These are phyloP conservation scores for Ganoderma sinense DNA, from an alignment of 1,284 basidiomycete species.

Conservation along the genomic window DNA sequence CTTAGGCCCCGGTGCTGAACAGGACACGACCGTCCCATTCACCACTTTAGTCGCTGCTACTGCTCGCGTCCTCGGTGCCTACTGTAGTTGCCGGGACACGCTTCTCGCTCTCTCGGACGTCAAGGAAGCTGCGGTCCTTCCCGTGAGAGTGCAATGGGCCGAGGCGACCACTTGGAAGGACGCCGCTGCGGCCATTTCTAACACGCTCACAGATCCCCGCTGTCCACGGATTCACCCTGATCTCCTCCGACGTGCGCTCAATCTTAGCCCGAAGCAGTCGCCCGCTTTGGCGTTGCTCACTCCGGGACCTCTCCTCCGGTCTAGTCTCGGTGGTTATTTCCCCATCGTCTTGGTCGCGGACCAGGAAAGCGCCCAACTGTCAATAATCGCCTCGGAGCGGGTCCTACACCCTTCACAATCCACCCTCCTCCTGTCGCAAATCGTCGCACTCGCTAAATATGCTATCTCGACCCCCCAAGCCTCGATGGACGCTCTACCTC, in stretches of 20 bases:
- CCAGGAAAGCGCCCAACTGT: conserved; percentile 25
- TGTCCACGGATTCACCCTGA: conserved; percentile 21
- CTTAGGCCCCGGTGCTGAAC: conserved; percentile 7
- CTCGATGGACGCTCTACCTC: conserved; percentile 33
- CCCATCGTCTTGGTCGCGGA: conserved; percentile 23
- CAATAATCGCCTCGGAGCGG: conserved; percentile 31
- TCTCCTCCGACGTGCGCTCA: conserved; percentile 26
- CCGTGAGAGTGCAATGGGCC: conserved; percentile 47
- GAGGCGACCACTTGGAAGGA: conserved; percentile 44
- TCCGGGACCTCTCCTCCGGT: conserved; percentile 6
- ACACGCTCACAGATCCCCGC: conserved; percentile 31
- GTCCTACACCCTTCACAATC: conserved; percentile 35
- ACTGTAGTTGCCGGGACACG: conserved; percentile 48
- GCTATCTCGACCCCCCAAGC: conserved; percentile 14
- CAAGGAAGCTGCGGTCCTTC: conserved; percentile 28
- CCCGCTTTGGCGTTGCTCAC: conserved; percentile 26
- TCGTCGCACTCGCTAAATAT: conserved; percentile 31
- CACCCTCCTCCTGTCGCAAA: conserved; percentile 38
- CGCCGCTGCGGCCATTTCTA: conserved; percentile 31
- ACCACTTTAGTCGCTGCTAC: conserved; percentile 41
- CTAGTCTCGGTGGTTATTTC: conserved; percentile 9
- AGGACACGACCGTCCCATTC: conserved; percentile 13
- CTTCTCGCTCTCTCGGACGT: conserved; percentile 44
- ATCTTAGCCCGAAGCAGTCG: conserved; percentile 30
- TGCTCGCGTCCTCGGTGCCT: conserved; percentile 47